Base-by-base conservation (phyloP, 768 basidiomycete species). In the Suillus tomentosus region DNA sequence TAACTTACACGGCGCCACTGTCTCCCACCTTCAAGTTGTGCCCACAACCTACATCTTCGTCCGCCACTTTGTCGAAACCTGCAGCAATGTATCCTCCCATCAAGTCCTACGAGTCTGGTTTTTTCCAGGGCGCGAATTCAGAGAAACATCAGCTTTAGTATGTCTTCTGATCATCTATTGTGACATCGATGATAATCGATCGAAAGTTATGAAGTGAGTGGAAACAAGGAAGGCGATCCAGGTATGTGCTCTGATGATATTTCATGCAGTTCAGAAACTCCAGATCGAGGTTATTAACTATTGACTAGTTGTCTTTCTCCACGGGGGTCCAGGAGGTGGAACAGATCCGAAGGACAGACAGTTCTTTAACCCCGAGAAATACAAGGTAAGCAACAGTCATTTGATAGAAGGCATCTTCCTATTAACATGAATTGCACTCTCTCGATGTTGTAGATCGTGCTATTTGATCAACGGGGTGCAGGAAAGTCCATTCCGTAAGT, bases 381-480 rank as follows among this genome's bases (percentile, higher is more conserved):
- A 95, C 81, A 92, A 91, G 80, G 92, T 87, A 53, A 48, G 68
- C 67, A 36, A 45, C 13, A 53, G 22, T 51, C 24, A 34, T 54
- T 14, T 37, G 37, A 19, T 50, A 42, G 34, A 39, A 43, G 5
- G 6, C 27, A 22, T 48, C 47, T 59, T 65, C 17, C 3, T 66
- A 40, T 63, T 34, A 48, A 31, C 8, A 51, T 45, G 61, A 15
- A 37, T 47, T 45, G 37, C 57, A n/a, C 10, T 53, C 3, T 65
- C 17, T 42, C 37, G 1, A 27, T 24, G 10, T 37, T 27, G 24
- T 62, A 93, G 90, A 92, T 96, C 70, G 77, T 96, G 65, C 82
- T 96, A 27, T 87, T 95, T 68, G 95, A 97, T 76, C 96, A 98
- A 76, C 83, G 96, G 65, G 96, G 96, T 17, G 75, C 91, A 17